Conservation (phyloP, 768 basidiomycete genomes). For the Mycena indigotica region DNA sequence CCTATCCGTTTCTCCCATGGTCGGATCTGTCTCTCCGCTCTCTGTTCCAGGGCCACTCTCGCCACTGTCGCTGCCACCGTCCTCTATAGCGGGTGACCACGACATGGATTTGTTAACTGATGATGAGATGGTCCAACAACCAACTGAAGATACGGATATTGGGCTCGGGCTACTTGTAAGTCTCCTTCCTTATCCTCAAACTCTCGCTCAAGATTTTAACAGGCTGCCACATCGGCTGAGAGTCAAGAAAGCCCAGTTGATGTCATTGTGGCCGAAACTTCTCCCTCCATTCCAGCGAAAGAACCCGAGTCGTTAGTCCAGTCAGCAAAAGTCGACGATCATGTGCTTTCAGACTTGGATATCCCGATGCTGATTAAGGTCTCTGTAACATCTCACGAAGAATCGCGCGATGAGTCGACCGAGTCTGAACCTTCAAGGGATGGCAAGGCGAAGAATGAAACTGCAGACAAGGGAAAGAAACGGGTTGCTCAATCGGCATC, state of each 20-base stretch:
- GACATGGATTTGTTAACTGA: slow-evolving; percentile 22
- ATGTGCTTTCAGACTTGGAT: slow-evolving; percentile 8
- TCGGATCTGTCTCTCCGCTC: slow-evolving; percentile 38
- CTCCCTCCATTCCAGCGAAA: slow-evolving; percentile 4
- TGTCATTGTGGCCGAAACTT: slow-evolving; percentile 1
- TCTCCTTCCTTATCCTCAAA: slow-evolving; percentile 27
- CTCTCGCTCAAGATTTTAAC: slow-evolving; percentile 5
- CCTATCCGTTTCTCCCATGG: slow-evolving; percentile 36
- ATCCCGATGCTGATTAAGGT: slow-evolving; percentile 1
- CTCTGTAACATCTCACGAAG: neutral
- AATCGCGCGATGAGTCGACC: neutral
- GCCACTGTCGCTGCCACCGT: slow-evolving; percentile 14
- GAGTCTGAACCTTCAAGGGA: neutral
- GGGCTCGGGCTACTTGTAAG: slow-evolving; percentile 23
- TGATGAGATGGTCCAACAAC: slow-evolving; percentile 14
- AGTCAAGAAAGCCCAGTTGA: too few species aligned
- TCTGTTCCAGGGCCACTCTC: slow-evolving; percentile 17
- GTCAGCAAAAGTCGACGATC: slow-evolving; percentile 3
- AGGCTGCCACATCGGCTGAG: neutral
- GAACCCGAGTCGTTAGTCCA: neutral
- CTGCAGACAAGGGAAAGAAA: slow-evolving; percentile 25
- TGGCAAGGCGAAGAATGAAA: slow-evolving; percentile 3
- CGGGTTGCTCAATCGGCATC: slow-evolving; percentile 6
- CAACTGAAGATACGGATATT: slow-evolving; percentile 7
- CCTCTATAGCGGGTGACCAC: slow-evolving; percentile 21